A percentile compares a stretch with the other conserved stretches of the same genome.
Evolutionary conservation across 768 basidiomycete species (phyloP).

Genomic region (Leucocoprinus sp.): DNA sequence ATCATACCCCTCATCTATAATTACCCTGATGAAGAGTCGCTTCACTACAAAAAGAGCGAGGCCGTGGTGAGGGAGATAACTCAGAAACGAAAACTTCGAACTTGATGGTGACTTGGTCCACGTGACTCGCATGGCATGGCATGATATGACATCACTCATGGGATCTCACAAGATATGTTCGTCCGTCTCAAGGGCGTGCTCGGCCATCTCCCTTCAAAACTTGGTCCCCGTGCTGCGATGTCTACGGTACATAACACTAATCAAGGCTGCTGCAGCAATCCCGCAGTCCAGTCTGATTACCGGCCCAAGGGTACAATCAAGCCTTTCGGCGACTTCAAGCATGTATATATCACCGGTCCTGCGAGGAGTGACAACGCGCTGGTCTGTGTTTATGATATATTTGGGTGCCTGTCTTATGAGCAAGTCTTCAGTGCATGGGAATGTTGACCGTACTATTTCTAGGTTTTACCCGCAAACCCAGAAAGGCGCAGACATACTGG

Average conservation of each 20-base stretch:
- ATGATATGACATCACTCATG: conserved; percentile 8
- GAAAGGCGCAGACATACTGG: conserved; percentile 59
- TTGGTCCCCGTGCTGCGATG: conserved; percentile 21
- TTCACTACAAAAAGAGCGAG: conserved; percentile 13
- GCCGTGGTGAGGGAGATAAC: conserved; percentile 8
- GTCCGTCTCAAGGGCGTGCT: conserved; percentile 29
- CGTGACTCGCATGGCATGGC: conserved; percentile 3
- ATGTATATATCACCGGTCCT: conserved; percentile 45
- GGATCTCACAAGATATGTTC: conserved; percentile 16
- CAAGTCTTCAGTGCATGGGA: not conserved
- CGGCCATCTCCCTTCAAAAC: conserved; percentile 25
- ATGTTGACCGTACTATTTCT: not conserved
- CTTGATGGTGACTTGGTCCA: too few relatives aligned
- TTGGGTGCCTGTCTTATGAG: conserved; percentile 33
- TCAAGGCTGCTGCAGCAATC: conserved; percentile 45
- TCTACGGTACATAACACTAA: conserved; percentile 34
- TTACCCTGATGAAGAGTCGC: conserved; percentile 46
- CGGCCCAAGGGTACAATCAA: conserved; percentile 41
- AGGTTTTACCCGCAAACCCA: conserved; percentile 57
- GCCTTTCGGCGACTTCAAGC: conserved; percentile 38
- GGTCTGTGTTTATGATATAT: conserved; percentile 56
- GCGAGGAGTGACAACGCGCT: conserved; percentile 40
- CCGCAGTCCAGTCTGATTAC: conserved; percentile 46
- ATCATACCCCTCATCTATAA: conserved; percentile 44
- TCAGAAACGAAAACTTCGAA: not conserved